These are phyloP conservation scores for Marasmius oreades DNA, from an alignment of 1,284 basidiomycete species.

Conservation along the genomic window DNA sequence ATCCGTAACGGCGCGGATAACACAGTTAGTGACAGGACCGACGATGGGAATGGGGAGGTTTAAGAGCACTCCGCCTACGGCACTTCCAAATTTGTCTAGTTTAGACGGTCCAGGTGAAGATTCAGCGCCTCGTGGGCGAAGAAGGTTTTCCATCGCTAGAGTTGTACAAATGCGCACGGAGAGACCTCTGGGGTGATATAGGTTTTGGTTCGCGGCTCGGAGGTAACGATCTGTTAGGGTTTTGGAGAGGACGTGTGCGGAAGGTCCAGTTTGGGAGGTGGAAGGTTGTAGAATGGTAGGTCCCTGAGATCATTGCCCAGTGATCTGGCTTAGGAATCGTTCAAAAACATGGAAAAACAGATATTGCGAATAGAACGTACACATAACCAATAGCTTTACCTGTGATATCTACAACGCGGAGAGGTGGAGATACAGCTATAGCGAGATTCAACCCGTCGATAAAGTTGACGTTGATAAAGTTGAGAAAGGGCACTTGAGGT, in stretches of 20 bases:
- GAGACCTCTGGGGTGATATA: constrained; percentile 23
- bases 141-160: constrained; percentile 19
- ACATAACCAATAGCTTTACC: constrained; percentile 20
- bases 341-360: not conserved
- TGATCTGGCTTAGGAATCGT: constrained; percentile 17
- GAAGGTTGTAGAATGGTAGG: constrained; percentile 14
- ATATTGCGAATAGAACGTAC: too few species aligned
- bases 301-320: constrained; percentile 22
- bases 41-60: constrained; percentile 12
- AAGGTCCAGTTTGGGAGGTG: constrained; percentile 17
- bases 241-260: constrained; percentile 25
- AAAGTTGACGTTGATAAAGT: constrained; percentile 23
- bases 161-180: constrained; percentile 26
- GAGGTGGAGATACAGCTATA: constrained; percentile 18
- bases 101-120: not conserved
- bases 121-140: constrained; percentile 7
- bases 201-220: constrained; percentile 22
- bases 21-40: not conserved
- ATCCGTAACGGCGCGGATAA: constrained; percentile 14
- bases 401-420: constrained; percentile 18
- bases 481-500: constrained; percentile 17
- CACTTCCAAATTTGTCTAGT: constrained; percentile 16
- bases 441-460: constrained; percentile 23
- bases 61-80: constrained; percentile 14
- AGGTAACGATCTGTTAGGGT: constrained; percentile 28